phyloP scores from a whole-genome alignment of 2,329 filamentous ascomycete genomes.

The Sphaerulina musiva region DNA sequence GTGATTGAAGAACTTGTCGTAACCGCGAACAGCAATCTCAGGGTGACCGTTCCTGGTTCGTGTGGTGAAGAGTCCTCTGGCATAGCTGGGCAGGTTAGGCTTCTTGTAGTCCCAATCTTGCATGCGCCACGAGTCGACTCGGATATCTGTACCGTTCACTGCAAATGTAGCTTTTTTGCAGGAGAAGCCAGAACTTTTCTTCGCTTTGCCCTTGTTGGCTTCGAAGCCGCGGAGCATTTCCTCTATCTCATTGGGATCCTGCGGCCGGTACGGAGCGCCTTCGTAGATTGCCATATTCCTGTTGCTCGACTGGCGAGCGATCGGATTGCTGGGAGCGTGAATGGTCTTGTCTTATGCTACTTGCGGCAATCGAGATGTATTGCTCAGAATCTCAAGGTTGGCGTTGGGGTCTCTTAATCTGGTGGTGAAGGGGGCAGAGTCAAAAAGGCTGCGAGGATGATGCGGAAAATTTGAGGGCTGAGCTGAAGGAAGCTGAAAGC shows the following conservation, averaged over 20 bases:
- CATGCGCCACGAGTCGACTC: conserved; percentile 86
- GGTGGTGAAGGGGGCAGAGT: too few relatives aligned
- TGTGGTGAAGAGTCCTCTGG: conserved; percentile 89
- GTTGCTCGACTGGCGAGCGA: neutral
- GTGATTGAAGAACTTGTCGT: conserved; percentile 99
- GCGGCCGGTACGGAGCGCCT: conserved; percentile 56
- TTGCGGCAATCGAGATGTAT: too few relatives aligned
- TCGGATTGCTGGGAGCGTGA: neutral
- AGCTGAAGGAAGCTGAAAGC: neutral
- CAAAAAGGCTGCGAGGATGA: too few relatives aligned
- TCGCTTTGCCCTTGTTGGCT: conserved; percentile 47
- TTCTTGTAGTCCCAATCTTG: conserved; percentile 96
- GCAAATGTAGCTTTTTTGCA: conserved; percentile 75
- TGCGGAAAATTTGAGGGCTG: neutral
- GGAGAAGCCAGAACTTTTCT: conserved; percentile 53
- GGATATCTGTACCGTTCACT: conserved; percentile 59
- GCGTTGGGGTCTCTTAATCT: too few relatives aligned
- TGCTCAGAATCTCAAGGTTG: too few relatives aligned
- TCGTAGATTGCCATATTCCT: conserved; percentile 47
- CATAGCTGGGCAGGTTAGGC: conserved; percentile 77
- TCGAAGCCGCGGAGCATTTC: conserved; percentile 61
- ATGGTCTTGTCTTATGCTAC: neutral
- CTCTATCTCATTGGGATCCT: conserved; percentile 62
- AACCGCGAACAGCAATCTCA: conserved; percentile 82
- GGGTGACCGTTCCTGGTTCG: conserved; percentile 55